Evolutionary conservation across 1,284 basidiomycete species (phyloP), one percentile per base, ranked within the genome.

Genomic region (Cutaneotrichosporon dermatis): DNA sequence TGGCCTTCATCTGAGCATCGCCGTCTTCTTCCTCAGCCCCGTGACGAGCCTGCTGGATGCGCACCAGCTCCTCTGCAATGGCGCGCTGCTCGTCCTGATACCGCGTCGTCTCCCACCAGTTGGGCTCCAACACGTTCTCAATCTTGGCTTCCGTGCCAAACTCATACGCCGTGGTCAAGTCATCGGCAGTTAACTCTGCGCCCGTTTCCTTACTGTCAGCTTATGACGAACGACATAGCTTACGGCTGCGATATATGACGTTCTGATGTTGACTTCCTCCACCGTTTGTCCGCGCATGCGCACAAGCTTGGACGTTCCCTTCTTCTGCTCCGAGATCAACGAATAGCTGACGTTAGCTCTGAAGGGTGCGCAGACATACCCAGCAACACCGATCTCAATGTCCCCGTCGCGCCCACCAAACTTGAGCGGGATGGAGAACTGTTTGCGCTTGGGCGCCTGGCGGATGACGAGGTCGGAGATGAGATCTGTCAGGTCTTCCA

Each of bases 341-440:
- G 90, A 86, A 76, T 94, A 94, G 46, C 91, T 94, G 63, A 6
- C 43, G 52, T 59, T 44, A 62, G 58, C 42, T 1, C 16, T 2
- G 7, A 6, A 16, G 0, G 44, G 3, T 43, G 35, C 1, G 10
- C 6, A 44, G 52, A 69, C 82, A 67, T 69, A 94, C 87, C 94
- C 96, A 74, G 92, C 92, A 52, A 98, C 82, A 3, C 92, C 91
- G 62, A 99, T 94, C 13, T 85, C 84, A 62, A 97, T 86, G 2
- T 84, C 89, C 12, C 88, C 82, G 2, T 73, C 68, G 42, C 71
- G 69, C 0, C 76, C 74, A 1, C 85, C 91, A 35, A 99, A 81
- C 64, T 88, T 83, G 55, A 99, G 84, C 2, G 89, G 88, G 40
- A 95, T 81, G 65, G 83, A 89, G 76, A 93, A 97, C 11, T 87